A percentile compares a stretch with the other conserved stretches of the same genome.
Evolutionary conservation across 2,329 filamentous ascomycete genomes (phyloP).

Genomic region (Penicillium sp.): DNA sequence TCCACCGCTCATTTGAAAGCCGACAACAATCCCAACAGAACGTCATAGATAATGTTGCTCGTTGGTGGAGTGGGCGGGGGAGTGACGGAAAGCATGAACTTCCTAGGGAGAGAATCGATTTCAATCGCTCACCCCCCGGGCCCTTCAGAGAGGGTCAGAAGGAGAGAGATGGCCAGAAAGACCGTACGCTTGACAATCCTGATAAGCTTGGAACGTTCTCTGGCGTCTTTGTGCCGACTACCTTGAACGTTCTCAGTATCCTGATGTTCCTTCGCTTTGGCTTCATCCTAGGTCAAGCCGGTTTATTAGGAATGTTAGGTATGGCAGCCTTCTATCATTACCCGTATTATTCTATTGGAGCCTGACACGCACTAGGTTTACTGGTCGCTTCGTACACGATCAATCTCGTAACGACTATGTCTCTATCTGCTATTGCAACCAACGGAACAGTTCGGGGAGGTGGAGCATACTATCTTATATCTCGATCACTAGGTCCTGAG

Average conservation of each 20-base stretch:
- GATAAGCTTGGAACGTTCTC: slow-evolving; percentile 67
- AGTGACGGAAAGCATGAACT: no score
- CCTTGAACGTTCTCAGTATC: slow-evolving; percentile 78
- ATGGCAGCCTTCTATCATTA: no score
- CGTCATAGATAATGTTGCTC: no score
- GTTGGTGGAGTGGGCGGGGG: no score
- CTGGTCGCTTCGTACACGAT: slow-evolving; percentile 68
- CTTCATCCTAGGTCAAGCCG: slow-evolving; percentile 70
- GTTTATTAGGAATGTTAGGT: slow-evolving; percentile 72
- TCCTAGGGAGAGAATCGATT: no score
- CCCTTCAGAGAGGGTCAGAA: no score
- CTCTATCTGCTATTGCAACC: slow-evolving; percentile 77
- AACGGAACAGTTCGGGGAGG: slow-evolving; percentile 83
- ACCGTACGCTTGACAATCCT: slow-evolving; percentile 20
- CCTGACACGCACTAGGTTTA: slow-evolving; percentile 47
- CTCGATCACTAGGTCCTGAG: slow-evolving; percentile 72
- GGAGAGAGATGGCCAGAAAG: no score
- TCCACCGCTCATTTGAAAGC: no score
- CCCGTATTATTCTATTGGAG: no score
- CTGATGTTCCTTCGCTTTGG: slow-evolving; percentile 88
- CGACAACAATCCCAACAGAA: no score
- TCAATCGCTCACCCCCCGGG: no score
- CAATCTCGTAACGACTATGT: slow-evolving; percentile 75
- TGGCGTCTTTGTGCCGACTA: slow-evolving; percentile 77
- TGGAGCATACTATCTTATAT: slow-evolving; percentile 82